Evolutionary conservation across 345 rosid genomes (phyloP), one percentile per base, ranked within the genome.

Genomic region (Moringa oleifera): DNA sequence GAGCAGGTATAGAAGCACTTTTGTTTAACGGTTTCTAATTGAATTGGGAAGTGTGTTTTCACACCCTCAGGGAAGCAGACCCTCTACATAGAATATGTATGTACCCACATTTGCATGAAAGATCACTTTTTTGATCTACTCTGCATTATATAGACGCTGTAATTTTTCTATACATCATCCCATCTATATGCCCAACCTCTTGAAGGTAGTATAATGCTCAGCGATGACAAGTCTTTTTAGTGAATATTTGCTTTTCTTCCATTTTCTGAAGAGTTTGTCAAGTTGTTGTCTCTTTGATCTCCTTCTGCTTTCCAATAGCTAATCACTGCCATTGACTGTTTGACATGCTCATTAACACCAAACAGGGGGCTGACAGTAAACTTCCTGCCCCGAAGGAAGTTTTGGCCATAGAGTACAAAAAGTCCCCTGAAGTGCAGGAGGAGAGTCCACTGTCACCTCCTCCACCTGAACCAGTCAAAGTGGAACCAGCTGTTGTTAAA

Each of bases 371-470:
- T 51, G 75, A 76, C 23, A 77, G 74, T 67, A 88, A 82, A 78
- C 67, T 75, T 82, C 65, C 75, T 52, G 75, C 94, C 23, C 86
- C 96, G 22, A 85, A 81, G 76, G 97, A 90, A 74, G 61, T 80
- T 53, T 72, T 94, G 79, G 91, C 91, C 65, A 88, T 88, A 61
- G 99, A 90, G 70, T 79, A 78, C 74, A 84, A 72, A 72, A 83
- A 76, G 64, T 64, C 84, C 17, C 62, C 72, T 15, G 81, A 81
- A 75, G 79, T 74, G 37, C 77, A 77, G 72, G 88, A 78, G 71
- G 83, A 61, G 75, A 72, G 51, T 53, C 79, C 85, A 16, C 71
- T 73, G 47, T 76, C 83, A 13, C 80, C 84, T 24, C 83, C 90
- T 66, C 72, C 68, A 5, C 83, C 88, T 23, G 85, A 85, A 81